A percentile compares a stretch with the other conserved stretches of the same genome.
These are phyloP conservation scores for Coemansia javaensis DNA, from an alignment of 192 early-diverging fungal genomes.

Conservation along the genomic window DNA sequence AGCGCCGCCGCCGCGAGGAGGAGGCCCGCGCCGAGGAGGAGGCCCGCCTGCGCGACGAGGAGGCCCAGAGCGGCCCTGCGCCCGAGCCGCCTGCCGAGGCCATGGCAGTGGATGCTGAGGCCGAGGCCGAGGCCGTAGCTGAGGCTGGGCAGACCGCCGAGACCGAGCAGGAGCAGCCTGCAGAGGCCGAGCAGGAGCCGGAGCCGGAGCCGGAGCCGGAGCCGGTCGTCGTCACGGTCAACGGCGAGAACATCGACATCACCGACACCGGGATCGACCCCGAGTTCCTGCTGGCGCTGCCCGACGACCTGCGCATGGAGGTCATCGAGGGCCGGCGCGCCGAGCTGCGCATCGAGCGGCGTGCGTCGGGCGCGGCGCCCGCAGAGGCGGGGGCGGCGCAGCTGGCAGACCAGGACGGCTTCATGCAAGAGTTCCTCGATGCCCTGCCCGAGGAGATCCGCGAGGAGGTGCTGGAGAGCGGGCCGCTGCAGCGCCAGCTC, in stretches of 20 bases:
- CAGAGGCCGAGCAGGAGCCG: slow-evolving; percentile 9
- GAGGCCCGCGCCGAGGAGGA: slow-evolving; percentile 33
- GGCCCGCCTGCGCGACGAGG: slow-evolving; percentile 15
- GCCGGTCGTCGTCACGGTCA: slow-evolving; percentile 60
- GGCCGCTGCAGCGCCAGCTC: slow-evolving; percentile 65
- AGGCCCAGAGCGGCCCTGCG: neutral
- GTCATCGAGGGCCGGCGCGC: slow-evolving; percentile 79
- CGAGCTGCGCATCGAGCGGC: slow-evolving; percentile 44
- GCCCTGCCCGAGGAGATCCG: slow-evolving; percentile 89
- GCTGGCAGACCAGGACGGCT: slow-evolving; percentile 34
- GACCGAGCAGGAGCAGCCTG: neutral
- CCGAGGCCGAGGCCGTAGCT: neutral
- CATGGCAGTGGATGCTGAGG: slow-evolving; percentile 7
- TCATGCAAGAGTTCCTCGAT: slow-evolving; percentile 81
- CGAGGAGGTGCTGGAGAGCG: slow-evolving; percentile 73
- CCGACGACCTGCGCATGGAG: slow-evolving; percentile 90
- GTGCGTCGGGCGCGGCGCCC: slow-evolving; percentile 1
- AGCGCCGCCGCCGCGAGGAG: slow-evolving; percentile 53
- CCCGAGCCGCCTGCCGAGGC: neutral
- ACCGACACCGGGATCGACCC: slow-evolving; percentile 91
- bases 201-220: slow-evolving; percentile 2
- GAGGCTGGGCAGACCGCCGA: slow-evolving; percentile 1
- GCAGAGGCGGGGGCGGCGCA: neutral
- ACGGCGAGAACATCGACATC: slow-evolving; percentile 81
- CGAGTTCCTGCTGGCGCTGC: slow-evolving; percentile 89